These are phyloP conservation scores for Malus fusca DNA, from an alignment of 306 rosid species.

Conservation along the genomic window DNA sequence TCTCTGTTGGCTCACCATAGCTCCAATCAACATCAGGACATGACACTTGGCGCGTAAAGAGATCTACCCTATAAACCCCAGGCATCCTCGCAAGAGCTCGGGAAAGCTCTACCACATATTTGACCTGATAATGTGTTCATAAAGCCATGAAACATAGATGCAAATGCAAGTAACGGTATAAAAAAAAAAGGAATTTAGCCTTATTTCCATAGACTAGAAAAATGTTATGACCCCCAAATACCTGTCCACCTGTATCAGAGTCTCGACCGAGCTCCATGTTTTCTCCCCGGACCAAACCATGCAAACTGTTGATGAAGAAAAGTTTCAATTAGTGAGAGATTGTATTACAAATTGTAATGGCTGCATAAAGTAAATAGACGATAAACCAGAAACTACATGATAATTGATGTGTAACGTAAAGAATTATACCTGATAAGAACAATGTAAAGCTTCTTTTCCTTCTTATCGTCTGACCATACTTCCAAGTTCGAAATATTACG, in stretches of 20 bases:
- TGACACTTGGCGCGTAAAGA: constrained; percentile 75
- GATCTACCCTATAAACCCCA: constrained; percentile 83
- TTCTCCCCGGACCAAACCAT: constrained; percentile 78
- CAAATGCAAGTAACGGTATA: neutral
- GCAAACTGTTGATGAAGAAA: constrained; percentile 47
- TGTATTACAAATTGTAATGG: neutral
- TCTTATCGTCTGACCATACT: constrained; percentile 83
- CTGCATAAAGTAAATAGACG: neutral
- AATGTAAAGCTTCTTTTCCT: constrained; percentile 72
- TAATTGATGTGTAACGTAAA: neutral
- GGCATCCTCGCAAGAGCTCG: constrained; percentile 88
- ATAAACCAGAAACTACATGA: neutral
- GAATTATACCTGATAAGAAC: constrained; percentile 61
- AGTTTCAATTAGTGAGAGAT: neutral
- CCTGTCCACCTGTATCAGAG: constrained; percentile 99
- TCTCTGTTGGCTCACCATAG: constrained; percentile 88
- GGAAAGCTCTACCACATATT: constrained; percentile 85
- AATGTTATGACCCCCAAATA: constrained; percentile 10
- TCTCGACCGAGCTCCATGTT: constrained; percentile 96
- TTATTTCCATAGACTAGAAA: neutral
- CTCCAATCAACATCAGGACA: constrained; percentile 90
- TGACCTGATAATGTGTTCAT: constrained; percentile 41
- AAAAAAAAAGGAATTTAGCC: neutral
- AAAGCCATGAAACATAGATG: constrained; percentile 10
- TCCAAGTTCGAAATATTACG: constrained; percentile 58